Percentiles rank a stretch among this genome's conserved stretches.
Conservation (phyloP, 495 filamentous ascomycete species). For the Lasiosphaeria miniovina region DNA sequence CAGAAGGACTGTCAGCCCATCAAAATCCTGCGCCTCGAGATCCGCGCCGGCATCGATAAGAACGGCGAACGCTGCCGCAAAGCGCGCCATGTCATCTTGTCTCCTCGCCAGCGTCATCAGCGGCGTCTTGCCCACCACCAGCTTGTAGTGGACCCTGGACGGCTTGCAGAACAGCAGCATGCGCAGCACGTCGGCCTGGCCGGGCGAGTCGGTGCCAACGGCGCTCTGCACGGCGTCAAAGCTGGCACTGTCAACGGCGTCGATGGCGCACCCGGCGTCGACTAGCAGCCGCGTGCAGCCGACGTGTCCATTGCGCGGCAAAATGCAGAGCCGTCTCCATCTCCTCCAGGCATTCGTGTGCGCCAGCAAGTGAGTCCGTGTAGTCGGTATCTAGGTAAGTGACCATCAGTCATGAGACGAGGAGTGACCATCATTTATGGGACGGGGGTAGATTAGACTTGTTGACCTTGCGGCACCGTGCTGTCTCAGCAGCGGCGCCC, state of each 20-base stretch:
- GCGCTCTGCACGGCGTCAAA: background rate
- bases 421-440: background rate
- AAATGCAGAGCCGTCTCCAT: background rate
- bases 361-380: background rate
- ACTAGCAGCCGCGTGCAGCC: background rate
- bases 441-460: background rate
- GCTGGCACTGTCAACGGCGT: background rate
- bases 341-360: background rate
- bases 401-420: background rate
- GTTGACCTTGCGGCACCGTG: background rate
- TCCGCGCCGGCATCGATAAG: background rate
- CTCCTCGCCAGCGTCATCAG: background rate
- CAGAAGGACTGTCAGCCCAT: background rate
- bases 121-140: background rate
- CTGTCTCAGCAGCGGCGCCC: background rate
- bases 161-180: background rate
- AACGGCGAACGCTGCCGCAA: background rate
- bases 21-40: background rate
- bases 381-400: background rate
- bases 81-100: background rate
- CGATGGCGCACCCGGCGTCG: background rate
- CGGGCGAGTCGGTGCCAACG: background rate
- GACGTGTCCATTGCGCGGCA: background rate
- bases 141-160: background rate
- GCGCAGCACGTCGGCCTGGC: background rate